Evolutionary conservation across 2,329 filamentous ascomycete species (phyloP), one percentile per base, ranked within the genome.

Genomic region (Colletotrichum cereale): DNA sequence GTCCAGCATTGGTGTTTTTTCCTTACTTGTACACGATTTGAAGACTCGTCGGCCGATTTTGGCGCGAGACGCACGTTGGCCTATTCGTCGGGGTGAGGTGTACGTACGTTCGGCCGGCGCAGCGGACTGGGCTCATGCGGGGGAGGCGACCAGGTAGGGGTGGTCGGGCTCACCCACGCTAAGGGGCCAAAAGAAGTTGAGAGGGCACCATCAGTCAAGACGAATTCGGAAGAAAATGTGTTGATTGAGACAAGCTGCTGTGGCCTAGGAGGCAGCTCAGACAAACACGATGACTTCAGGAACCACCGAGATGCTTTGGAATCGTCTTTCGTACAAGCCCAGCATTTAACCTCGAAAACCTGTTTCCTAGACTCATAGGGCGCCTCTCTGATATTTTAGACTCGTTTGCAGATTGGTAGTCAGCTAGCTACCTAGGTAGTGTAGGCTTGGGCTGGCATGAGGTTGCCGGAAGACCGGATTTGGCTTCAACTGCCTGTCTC

Each of bases 51-150:
- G 34, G 31, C 36, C 4, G 62, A 5, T 14, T 47, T 47, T 29
- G 48, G 61, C 48, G 48, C 61, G 34, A 42, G 24, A 63, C 48
- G 34, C 10, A 34, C 24, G 47, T n/a, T 53, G 47, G 34, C 34
- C 31, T 38, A n/a, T 24, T 24, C 21, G 21, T 47, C 24, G 11
- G 47, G 61, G 34, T 11, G 38, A 47, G 29, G 50, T 38, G 47
- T 47, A 57, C 50, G 62, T 65, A 56, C 50, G 38, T 24, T 21
- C 29, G 36, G 50, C 44, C n/a, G 38, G 62, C 62, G 50, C 26
- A 65, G 62, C 48, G 24, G 26, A 29, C 62, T 47, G 16, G 38
- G 38, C 26, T 65, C 38, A 64, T 63, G 48, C 26, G 48, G 50
- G 48, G 48, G 26, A 52, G 36, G 26, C 26, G 26, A 44, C 29